Evolutionary conservation across 2,329 filamentous ascomycete species (phyloP).

Genomic region (Clarireedia homoeocarpa): DNA sequence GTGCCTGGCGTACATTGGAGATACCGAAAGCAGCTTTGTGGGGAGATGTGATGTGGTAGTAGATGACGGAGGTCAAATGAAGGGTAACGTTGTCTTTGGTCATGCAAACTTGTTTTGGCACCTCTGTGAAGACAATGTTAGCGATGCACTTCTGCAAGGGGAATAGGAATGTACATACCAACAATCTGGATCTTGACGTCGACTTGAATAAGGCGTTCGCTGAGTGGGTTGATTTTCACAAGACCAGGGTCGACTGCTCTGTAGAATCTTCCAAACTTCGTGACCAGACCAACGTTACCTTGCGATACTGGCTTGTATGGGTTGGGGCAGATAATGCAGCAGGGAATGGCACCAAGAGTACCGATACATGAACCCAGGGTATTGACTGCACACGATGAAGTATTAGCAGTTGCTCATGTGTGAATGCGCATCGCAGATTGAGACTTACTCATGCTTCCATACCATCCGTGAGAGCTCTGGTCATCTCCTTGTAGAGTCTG

Average conservation of each 20-base stretch:
- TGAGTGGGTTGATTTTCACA: slow-evolving; percentile 94
- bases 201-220: slow-evolving; percentile 80
- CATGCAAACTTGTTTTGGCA: slow-evolving; percentile 96
- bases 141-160: neutral
- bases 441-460: slow-evolving; percentile 71
- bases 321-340: slow-evolving; percentile 88
- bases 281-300: slow-evolving; percentile 91
- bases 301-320: slow-evolving; percentile 89
- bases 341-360: slow-evolving; percentile 77
- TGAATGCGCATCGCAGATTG: neutral
- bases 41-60: slow-evolving; percentile 93
- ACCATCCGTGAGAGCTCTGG: slow-evolving; percentile 76
- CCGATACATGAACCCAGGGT: slow-evolving; percentile 67
- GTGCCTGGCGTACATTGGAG: slow-evolving; percentile 87
- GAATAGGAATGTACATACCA: slow-evolving; percentile 33
- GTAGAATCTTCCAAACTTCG: slow-evolving; percentile 91
- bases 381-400: slow-evolving; percentile 47
- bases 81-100: slow-evolving; percentile 98
- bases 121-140: slow-evolving; percentile 44
- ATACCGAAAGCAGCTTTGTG: slow-evolving; percentile 98
- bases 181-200: slow-evolving; percentile 99
- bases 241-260: slow-evolving; percentile 94
- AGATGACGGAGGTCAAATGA: slow-evolving; percentile 91
- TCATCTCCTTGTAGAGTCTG: slow-evolving; percentile 53
- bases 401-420: neutral